phyloP scores from a whole-genome alignment of 768 basidiomycete species.

The Dacryopinax spathularia region DNA sequence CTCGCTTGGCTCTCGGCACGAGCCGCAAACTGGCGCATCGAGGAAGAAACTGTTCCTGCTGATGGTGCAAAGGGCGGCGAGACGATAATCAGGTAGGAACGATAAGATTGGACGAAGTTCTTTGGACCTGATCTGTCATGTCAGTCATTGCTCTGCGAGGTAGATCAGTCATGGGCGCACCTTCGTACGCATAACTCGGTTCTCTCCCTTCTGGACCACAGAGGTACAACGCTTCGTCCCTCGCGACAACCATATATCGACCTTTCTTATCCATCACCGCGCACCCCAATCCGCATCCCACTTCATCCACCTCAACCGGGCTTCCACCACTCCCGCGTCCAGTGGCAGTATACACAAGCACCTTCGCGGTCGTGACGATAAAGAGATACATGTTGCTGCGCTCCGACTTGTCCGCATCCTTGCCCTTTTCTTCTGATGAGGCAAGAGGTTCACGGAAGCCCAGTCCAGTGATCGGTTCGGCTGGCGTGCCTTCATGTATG shows the following conservation, averaged over 20 bases:
- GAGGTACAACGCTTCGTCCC: slow-evolving; percentile 83
- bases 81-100: slow-evolving; percentile 80
- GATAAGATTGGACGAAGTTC: slow-evolving; percentile 56
- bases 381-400: slow-evolving; percentile 43
- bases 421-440: slow-evolving; percentile 19
- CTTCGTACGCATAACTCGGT: slow-evolving; percentile 83
- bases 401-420: slow-evolving; percentile 11
- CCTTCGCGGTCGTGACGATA: slow-evolving; percentile 76
- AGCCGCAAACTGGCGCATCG: slow-evolving; percentile 59
- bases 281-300: slow-evolving; percentile 74
- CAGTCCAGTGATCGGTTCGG: slow-evolving; percentile 84
- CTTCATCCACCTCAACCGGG: slow-evolving; percentile 65
- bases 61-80: slow-evolving; percentile 68
- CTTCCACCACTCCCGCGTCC: slow-evolving; percentile 54
- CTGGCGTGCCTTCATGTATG: slow-evolving; percentile 59
- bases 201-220: slow-evolving; percentile 71
- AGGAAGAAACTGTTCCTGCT: slow-evolving; percentile 51
- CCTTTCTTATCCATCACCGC: slow-evolving; percentile 61
- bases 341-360: slow-evolving; percentile 59
- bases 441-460: slow-evolving; percentile 59
- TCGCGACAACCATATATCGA: slow-evolving; percentile 67
- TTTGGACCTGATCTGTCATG: slow-evolving; percentile 43
- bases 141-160: not conserved
- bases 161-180: slow-evolving; percentile 26
- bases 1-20: slow-evolving; percentile 25